Conservation (phyloP, 306 rosid genomes). For the Rosa lucieae region DNA sequence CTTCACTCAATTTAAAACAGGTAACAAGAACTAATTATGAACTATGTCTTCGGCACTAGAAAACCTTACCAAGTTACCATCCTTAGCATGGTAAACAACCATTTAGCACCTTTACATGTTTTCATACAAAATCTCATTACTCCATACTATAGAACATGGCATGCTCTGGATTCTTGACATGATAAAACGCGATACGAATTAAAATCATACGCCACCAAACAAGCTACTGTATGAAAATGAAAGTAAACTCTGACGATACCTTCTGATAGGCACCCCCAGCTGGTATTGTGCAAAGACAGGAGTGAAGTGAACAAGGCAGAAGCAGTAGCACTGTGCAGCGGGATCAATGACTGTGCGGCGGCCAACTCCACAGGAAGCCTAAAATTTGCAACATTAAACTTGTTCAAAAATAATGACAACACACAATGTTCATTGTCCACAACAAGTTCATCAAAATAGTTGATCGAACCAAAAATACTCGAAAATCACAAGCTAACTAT, state of each 20-base stretch:
- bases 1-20: neutral
- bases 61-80: neutral
- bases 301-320: conserved; percentile 78
- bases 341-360: conserved; percentile 66
- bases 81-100: neutral
- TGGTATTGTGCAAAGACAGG: conserved; percentile 59
- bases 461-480: neutral
- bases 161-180: neutral
- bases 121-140: neutral
- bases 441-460: no score
- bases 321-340: conserved; percentile 79
- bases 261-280: conserved; percentile 90
- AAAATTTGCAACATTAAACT: neutral
- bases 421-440: neutral
- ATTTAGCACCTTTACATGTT: neutral
- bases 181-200: neutral
- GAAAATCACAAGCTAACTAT: neutral
- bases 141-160: neutral
- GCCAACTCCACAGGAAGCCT: conserved; percentile 77
- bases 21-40: neutral
- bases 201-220: neutral
- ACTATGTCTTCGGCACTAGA: no score
- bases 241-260: conserved; percentile 36
- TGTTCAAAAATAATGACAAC: neutral
- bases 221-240: neutral